phyloP scores from a whole-genome alignment of 805 yeast genomes.

The Candida arabinofermentans region DNA sequence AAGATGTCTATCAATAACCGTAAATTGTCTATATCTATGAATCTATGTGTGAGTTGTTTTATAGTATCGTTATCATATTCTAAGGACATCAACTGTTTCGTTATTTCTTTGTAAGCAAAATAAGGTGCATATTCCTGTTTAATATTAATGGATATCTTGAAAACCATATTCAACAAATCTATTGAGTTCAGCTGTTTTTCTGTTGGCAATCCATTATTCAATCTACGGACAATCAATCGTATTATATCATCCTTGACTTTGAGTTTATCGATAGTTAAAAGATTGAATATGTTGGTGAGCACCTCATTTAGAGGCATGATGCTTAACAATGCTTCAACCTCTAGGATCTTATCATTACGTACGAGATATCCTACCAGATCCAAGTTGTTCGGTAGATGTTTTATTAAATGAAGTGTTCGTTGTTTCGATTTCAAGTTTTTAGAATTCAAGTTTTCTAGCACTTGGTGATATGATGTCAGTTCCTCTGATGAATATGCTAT shows the following conservation, averaged over 20 bases:
- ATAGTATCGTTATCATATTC: not conserved
- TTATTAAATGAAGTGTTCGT: not conserved
- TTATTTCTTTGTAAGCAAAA: constrained; percentile 3
- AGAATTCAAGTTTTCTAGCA: not conserved
- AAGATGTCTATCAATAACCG: constrained; percentile 7
- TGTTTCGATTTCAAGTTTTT: not conserved
- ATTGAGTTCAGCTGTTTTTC: not conserved
- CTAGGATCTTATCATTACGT: constrained; percentile 3
- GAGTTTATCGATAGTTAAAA: constrained; percentile 2
- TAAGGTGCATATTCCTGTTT: not conserved
- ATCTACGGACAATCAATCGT: not conserved
- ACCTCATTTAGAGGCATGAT: constrained; percentile 1
- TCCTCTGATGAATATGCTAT: not conserved
- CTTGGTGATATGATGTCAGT: not conserved
- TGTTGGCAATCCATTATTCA: not conserved
- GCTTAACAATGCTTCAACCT: constrained; percentile 4
- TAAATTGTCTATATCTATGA: constrained; percentile 5
- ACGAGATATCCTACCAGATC: constrained; percentile 11
- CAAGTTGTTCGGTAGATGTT: constrained; percentile 10
- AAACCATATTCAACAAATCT: not conserved
- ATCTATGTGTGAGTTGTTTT: not conserved
- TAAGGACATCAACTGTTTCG: not conserved
- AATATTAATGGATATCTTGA: not conserved
- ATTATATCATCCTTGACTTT: not conserved
- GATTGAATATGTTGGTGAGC: constrained; percentile 8